Conservation (phyloP, 2,329 filamentous ascomycete genomes). For the Calcarisporium arbuscula region DNA sequence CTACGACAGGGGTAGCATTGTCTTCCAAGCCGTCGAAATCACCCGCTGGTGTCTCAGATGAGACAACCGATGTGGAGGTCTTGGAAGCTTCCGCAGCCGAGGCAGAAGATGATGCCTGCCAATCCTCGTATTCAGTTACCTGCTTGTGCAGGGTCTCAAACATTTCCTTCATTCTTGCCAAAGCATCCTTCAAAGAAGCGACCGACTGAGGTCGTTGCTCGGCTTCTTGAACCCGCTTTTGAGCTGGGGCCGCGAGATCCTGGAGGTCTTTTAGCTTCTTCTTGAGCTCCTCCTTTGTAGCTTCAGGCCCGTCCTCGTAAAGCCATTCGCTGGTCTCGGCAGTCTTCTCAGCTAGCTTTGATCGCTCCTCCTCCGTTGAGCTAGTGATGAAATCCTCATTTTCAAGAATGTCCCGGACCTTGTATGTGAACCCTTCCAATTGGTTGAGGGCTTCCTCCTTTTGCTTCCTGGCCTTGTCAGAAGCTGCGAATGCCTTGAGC, state of each 20-base stretch:
- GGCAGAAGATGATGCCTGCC: slow-evolving; percentile 46
- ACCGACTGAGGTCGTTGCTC: slow-evolving; percentile 65
- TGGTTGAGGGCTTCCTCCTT: slow-evolving; percentile 87
- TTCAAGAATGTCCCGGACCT: slow-evolving; percentile 73
- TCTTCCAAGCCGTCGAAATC: slow-evolving; percentile 76
- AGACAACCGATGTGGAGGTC: slow-evolving; percentile 35
- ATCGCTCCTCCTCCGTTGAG: slow-evolving; percentile 63
- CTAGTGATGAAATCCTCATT: slow-evolving; percentile 66
- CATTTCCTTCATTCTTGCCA: slow-evolving; percentile 67
- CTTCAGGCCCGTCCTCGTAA: slow-evolving; percentile 75
- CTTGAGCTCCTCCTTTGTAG: slow-evolving; percentile 67
- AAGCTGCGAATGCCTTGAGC: slow-evolving; percentile 76
- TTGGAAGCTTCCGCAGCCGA: slow-evolving; percentile 33
- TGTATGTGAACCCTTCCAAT: slow-evolving; percentile 91
- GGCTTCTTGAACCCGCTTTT: slow-evolving; percentile 68
- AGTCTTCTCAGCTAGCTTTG: slow-evolving; percentile 60
- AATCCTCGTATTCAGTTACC: slow-evolving; percentile 61
- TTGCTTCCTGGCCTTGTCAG: slow-evolving; percentile 68
- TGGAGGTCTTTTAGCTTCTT: slow-evolving; percentile 71
- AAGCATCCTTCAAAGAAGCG: slow-evolving; percentile 58
- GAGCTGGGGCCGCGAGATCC: slow-evolving; percentile 69
- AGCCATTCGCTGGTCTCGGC: slow-evolving; percentile 79
- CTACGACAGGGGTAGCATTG: no score
- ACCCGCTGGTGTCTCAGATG: slow-evolving; percentile 42
- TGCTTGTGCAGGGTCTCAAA: slow-evolving; percentile 63